Percentiles rank a stretch among this genome's conserved stretches.
These are phyloP conservation scores for Haematococcus lacustris DNA, from an alignment of 139 green algal species.

Conservation along the genomic window DNA sequence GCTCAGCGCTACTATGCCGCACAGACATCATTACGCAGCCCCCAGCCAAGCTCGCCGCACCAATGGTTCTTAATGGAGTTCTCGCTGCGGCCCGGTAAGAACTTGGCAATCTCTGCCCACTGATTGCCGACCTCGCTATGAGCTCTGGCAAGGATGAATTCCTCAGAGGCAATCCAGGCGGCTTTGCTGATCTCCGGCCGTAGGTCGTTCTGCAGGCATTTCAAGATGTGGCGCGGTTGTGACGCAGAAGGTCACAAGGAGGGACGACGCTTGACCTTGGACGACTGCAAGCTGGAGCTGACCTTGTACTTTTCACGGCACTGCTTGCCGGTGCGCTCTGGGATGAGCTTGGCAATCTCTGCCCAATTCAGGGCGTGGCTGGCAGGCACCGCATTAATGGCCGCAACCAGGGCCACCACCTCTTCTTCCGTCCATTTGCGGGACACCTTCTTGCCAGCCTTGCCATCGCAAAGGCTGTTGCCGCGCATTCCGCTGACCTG, in stretches of 20 bases:
- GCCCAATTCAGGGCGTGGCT: conserved; percentile 15
- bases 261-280: no score
- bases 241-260: not conserved
- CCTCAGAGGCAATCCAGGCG: conserved; percentile 24
- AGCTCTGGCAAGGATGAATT: conserved; percentile 34
- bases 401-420: not conserved
- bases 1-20: not conserved
- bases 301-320: conserved; percentile 70
- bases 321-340: conserved; percentile 69
- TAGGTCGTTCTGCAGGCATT: conserved; percentile 66
- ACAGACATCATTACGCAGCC: no score
- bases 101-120: conserved; percentile 72
- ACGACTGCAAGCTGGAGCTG: no score
- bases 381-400: not conserved
- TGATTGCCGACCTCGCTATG: conserved; percentile 68
- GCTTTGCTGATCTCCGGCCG: conserved; percentile 53
- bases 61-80: conserved; percentile 94
- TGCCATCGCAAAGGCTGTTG: no score
- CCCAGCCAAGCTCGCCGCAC: not conserved
- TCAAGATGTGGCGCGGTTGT: no score
- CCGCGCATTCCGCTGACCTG: no score
- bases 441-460: not conserved
- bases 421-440: not conserved
- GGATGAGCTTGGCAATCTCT: conserved; percentile 14
- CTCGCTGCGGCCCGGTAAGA: conserved; percentile 73